Conservation (phyloP, 768 basidiomycete genomes). For the Artomyces pyxidatus region DNA sequence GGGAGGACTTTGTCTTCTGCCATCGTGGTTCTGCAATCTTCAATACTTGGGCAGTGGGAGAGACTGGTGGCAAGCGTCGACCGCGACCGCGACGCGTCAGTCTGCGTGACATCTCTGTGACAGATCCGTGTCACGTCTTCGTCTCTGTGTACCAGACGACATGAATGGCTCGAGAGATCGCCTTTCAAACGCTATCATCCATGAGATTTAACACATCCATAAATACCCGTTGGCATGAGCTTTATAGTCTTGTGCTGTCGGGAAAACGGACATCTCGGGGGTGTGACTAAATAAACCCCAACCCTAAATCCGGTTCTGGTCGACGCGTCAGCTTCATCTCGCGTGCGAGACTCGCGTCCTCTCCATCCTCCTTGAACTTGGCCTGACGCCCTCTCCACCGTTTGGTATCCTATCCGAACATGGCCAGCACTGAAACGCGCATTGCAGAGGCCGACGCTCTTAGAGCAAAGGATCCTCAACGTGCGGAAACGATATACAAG, state of each 20-base stretch:
- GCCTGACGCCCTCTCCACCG: background rate
- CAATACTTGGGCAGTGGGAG: background rate
- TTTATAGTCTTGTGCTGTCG: no score
- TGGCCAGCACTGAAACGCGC: slow-evolving; percentile 32
- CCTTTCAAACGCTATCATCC: no score
- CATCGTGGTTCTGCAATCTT: slow-evolving; percentile 40
- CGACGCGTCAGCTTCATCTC: slow-evolving; percentile 12
- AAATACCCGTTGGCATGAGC: no score
- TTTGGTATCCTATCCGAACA: no score
- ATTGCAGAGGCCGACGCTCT: slow-evolving; percentile 50
- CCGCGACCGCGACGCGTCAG: slow-evolving; percentile 27
- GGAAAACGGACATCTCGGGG: background rate
- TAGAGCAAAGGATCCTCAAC: slow-evolving; percentile 39
- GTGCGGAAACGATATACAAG: slow-evolving; percentile 70
- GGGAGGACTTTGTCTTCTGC: slow-evolving; percentile 80
- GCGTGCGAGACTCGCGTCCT: background rate
- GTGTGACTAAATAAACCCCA: slow-evolving; percentile 5
- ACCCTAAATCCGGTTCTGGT: slow-evolving; percentile 4
- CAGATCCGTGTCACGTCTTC: background rate
- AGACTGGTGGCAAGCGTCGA: background rate
- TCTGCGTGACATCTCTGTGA: slow-evolving; percentile 6
- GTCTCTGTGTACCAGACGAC: background rate
- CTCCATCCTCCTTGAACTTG: background rate
- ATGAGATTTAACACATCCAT: no score
- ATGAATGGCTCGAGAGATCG: no score